A percentile compares a stretch with the other conserved stretches of the same genome.
Conservation (phyloP, 805 yeast species). For the Zygosaccharomyces pseudorouxii region DNA sequence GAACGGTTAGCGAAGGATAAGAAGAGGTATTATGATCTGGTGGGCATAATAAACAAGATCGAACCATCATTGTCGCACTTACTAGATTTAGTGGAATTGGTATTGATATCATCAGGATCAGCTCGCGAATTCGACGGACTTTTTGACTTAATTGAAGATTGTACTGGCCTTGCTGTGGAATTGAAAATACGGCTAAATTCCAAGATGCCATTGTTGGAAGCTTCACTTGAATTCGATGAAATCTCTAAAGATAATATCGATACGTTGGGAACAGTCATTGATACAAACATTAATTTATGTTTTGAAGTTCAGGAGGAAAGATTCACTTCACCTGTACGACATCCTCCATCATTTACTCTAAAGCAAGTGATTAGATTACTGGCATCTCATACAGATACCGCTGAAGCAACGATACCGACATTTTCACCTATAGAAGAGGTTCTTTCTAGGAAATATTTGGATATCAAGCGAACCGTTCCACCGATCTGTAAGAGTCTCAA, state of each 20-base stretch:
- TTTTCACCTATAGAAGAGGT: constrained; percentile 38
- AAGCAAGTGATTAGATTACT: constrained; percentile 35
- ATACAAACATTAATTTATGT: constrained; percentile 35
- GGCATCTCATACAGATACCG: constrained; percentile 22
- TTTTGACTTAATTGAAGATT: constrained; percentile 33
- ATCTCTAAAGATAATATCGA: constrained; percentile 40
- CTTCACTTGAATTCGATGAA: constrained; percentile 43
- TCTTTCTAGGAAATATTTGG: constrained; percentile 41
- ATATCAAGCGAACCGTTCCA: constrained; percentile 39
- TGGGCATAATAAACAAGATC: constrained; percentile 31
- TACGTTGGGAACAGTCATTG: constrained; percentile 40
- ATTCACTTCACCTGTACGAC: constrained; percentile 40
- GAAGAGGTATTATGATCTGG: constrained; percentile 33
- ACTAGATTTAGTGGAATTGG: constrained; percentile 35
- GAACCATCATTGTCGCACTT: constrained; percentile 37
- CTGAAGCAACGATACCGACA: constrained; percentile 38
- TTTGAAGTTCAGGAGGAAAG: constrained; percentile 38
- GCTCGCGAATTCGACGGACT: constrained; percentile 14
- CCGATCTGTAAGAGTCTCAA: constrained; percentile 52
- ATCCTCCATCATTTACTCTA: constrained; percentile 37
- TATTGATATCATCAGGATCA: constrained; percentile 10
- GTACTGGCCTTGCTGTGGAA: constrained; percentile 19
- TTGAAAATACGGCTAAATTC: constrained; percentile 26
- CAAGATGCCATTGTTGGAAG: constrained; percentile 36
- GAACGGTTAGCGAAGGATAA: constrained; percentile 37